phyloP scores from a whole-genome alignment of 1,284 basidiomycete genomes.

The Trichosporon sp. region DNA sequence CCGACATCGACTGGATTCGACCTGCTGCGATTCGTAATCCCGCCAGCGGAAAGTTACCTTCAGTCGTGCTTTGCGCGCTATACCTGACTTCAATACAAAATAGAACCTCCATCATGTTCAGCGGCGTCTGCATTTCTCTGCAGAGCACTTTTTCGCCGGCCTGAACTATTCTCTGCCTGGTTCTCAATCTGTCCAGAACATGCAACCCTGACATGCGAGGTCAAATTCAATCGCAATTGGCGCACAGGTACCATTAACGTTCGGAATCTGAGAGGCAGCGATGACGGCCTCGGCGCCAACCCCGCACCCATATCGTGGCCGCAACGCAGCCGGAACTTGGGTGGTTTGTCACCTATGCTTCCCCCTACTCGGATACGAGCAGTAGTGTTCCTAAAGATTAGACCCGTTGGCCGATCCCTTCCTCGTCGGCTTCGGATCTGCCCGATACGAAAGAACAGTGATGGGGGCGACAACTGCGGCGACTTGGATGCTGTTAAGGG shows the following conservation, averaged over 20 bases:
- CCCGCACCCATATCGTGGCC: background rate
- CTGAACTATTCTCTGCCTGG: no score
- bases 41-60: background rate
- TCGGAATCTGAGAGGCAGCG: background rate
- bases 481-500: background rate
- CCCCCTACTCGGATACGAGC: background rate
- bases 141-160: no score
- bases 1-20: background rate
- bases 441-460: background rate
- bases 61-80: background rate
- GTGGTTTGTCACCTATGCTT: background rate
- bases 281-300: background rate
- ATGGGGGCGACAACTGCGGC: background rate
- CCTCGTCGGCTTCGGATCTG: background rate
- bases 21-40: slow-evolving; percentile 7
- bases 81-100: background rate
- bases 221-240: background rate
- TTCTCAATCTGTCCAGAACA: background rate
- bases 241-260: background rate
- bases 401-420: background rate
- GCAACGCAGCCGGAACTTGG: background rate
- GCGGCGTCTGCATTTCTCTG: no score
- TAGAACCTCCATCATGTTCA: background rate
- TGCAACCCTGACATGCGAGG: background rate
- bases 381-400: background rate